Evolutionary conservation across 768 basidiomycete species (phyloP).

Genomic region (Mycena leptocephala): DNA sequence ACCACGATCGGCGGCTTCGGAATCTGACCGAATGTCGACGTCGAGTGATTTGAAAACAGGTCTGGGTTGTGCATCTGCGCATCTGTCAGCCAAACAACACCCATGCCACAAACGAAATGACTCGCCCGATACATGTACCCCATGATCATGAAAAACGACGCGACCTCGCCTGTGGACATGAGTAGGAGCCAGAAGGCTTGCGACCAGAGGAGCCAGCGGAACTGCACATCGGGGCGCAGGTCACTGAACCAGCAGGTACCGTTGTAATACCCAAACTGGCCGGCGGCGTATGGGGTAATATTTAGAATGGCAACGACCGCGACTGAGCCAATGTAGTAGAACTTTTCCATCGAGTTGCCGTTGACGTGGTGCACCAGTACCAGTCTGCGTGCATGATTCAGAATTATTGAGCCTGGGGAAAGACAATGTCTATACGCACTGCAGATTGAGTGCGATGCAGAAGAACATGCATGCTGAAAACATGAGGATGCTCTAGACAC

Average conservation of each 20-base stretch:
- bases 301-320: conserved; percentile 2
- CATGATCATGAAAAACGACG: background rate
- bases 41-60: background rate
- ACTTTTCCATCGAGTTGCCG: conserved; percentile 13
- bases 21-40: background rate
- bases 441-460: conserved; percentile 10
- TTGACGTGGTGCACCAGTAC: conserved; percentile 9
- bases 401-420: background rate
- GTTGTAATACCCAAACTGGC: conserved; percentile 11
- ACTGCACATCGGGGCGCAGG: conserved; percentile 20
- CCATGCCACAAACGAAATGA: background rate
- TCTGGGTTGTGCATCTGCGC: background rate
- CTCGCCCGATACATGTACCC: conserved; percentile 11
- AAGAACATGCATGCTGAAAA: conserved; percentile 19
- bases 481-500: conserved; percentile 17
- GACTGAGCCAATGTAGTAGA: conserved; percentile 12
- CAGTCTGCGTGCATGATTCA: background rate
- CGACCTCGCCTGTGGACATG: conserved; percentile 10
- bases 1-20: background rate
- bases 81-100: background rate
- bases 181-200: conserved; percentile 9
- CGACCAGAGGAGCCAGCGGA: conserved; percentile 16
- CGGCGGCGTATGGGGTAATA: conserved; percentile 6
- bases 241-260: conserved; percentile 18
- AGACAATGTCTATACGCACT: background rate